These are phyloP conservation scores for Sporothrix sp. DNA, from an alignment of 2,329 filamentous ascomycete species.

Conservation along the genomic window DNA sequence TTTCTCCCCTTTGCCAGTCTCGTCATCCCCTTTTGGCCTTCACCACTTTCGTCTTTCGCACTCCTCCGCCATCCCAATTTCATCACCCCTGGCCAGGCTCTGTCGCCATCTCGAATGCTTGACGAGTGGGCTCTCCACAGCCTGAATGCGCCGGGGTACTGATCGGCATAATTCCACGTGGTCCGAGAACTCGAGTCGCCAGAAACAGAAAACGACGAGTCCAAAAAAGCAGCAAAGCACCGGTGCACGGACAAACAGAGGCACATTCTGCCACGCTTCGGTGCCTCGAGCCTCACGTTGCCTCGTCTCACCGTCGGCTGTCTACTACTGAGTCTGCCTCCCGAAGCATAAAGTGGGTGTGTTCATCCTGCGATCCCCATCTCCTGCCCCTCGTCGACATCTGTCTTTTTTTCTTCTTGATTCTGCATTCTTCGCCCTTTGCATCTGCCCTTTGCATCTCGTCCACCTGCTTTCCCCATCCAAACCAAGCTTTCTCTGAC, in stretches of 20 bases:
- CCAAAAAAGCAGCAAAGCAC: background rate
- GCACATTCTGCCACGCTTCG: background rate
- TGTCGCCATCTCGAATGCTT: background rate
- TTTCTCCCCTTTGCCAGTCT: background rate
- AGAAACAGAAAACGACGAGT: no score
- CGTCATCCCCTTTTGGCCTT: background rate
- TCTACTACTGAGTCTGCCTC: background rate
- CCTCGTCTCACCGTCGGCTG: background rate
- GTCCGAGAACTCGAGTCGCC: no score
- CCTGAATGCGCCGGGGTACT: background rate
- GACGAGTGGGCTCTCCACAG: no score
- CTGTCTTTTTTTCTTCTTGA: background rate
- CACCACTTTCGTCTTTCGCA: background rate
- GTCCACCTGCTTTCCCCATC: background rate
- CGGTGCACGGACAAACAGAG: background rate
- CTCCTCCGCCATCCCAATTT: background rate
- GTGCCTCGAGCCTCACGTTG: background rate
- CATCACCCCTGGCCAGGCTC: background rate
- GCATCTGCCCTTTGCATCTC: background rate
- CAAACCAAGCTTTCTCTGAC: background rate
- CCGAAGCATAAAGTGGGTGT: no score
- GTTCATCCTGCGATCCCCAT: no score
- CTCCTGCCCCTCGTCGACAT: background rate
- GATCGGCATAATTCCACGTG: slow-evolving; percentile 4
- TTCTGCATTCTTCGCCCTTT: background rate